These are phyloP conservation scores for Euphorbia celastroides DNA, from an alignment of 441 rosid genomes.

Conservation along the genomic window DNA sequence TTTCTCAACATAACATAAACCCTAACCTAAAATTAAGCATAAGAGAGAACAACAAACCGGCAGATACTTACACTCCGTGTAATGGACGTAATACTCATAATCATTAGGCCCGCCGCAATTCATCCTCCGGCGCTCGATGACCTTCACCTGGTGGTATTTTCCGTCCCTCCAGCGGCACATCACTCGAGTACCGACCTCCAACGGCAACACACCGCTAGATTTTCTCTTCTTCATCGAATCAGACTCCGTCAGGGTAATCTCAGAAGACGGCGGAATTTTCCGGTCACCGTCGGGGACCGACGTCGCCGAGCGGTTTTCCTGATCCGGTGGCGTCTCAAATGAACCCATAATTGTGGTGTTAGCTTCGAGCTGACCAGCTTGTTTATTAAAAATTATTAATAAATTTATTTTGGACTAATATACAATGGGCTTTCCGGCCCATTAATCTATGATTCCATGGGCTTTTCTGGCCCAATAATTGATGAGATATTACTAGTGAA, in stretches of 20 bases:
- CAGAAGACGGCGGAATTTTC: slow-evolving; percentile 20
- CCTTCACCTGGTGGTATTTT: slow-evolving; percentile 92
- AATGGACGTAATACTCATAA: slow-evolving; percentile 96
- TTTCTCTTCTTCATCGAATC: slow-evolving; percentile 61
- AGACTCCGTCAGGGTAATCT: slow-evolving; percentile 30
- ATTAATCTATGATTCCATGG: too few species aligned
- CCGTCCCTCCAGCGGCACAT: slow-evolving; percentile 98
- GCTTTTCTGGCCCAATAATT: too few species aligned
- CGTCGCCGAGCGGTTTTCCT: slow-evolving; percentile 35
- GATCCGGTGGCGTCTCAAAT: slow-evolving; percentile 45
- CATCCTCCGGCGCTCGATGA: slow-evolving; percentile 85
- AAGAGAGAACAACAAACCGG: neutral
- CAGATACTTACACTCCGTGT: slow-evolving; percentile 77
- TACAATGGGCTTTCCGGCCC: too few species aligned
- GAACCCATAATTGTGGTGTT: slow-evolving; percentile 57
- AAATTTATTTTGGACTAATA: too few species aligned
- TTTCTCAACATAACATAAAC: slow-evolving; percentile 6
- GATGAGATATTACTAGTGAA: too few species aligned
- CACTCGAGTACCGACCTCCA: slow-evolving; percentile 96
- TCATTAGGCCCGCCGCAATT: slow-evolving; percentile 45
- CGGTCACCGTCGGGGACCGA: slow-evolving; percentile 27
- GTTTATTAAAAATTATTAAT: too few species aligned
- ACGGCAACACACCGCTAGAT: slow-evolving; percentile 58
- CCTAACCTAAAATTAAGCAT: slow-evolving; percentile 15
- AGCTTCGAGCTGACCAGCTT: slow-evolving; percentile 17